Evolutionary conservation across 306 rosid genomes (phyloP), one percentile per base, ranked within the genome.

Genomic region (Inga laurina): DNA sequence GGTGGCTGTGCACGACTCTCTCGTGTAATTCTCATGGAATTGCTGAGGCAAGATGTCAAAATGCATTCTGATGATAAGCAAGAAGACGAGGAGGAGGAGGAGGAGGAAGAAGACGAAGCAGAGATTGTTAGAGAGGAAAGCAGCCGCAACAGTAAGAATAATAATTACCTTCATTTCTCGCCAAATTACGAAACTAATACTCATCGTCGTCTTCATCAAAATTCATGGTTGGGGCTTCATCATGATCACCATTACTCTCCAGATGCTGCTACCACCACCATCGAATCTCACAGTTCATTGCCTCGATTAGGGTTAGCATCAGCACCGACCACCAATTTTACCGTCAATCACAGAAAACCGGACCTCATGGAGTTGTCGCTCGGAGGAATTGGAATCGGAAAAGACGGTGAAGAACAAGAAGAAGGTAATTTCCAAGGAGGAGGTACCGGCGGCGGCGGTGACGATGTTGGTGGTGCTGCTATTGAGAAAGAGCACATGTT

Each of bases 401-500:
- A 68, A 9, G 27, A 37, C 8, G 2, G 19, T 19, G 37, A 82
- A 52, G 82, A 72, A 76, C 18, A 69, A 79, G 75, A 61, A 6
- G 85, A 72, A 24, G 77, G 64, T 27, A 77, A 79, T 82, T 82
- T 82, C 68, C 86, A 77, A 18, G 76, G 80, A 73, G 76, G 80
- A 14, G 45, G 72, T 4, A 64, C 56, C 48, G 27, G 54, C 9
- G 22, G 71, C 27, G 24, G 8, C 32, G 59, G 4, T 16, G 16
- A 49, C 19, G 54, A 49, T 1, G 54, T 10, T 14, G 74, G 1
- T 21, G 16, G 9, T 19, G 30, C 11, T 3, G 69, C 82, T 3
- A 52, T 61, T 44, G 92, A 91, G 88, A 85, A 88, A 65, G 98
- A 94, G 87, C 98, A 90, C 90, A 90, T 94, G 98, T 94, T 94